Evolutionary conservation across 2,329 filamentous ascomycete genomes (phyloP), one percentile per base, ranked within the genome.

Genomic region (Zelopaecilomyces penicillatus): DNA sequence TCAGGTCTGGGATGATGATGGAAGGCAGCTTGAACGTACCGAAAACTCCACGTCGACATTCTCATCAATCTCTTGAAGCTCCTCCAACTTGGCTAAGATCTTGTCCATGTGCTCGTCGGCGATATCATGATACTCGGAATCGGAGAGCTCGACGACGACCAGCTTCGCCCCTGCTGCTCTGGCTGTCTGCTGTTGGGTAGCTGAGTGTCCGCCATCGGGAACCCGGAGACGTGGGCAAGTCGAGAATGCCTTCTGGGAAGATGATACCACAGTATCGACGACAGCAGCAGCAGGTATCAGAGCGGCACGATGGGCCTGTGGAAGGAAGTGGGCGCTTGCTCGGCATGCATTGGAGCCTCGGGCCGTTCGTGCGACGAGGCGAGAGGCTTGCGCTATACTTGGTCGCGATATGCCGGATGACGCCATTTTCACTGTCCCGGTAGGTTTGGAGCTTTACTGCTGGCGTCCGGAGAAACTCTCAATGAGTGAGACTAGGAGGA

Each of bases 21-120:
- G 9, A 29, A 37, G 12, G 38, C 5, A n/a, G n/a, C 28, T 5
- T 8, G 30, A 12, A 73, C 83, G 50, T 72, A 96, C 91, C 49
- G 83, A 84, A 56, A 84, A 97, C 59, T 98, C 93, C 5, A 93
- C 84, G 54, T 98, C 93, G 5, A 95, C 67, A 43, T 89, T 85
- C 6, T 85, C 81, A 6, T 76, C 68, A 30, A 74, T 68, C 58
- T 97, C 93, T 56, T 87, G 81, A 30, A 85, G 64, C 48, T 78
- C 74, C 67, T 98, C 93, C 36, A 95, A 71, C 44, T 70, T 73
- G 43, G 55, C 59, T 9, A 80, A 59, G 2, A 82, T 64, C 6
- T 54, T 58, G 5, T 82, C 74, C 55, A 97, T 74, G 63, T 86
- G 95, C 41, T 74, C 64, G 59, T 96, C 87, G 29, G 89, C 80